Percentiles rank a stretch among this genome's conserved stretches.
Evolutionary conservation across 2,329 filamentous ascomycete genomes (phyloP).

Genomic region (Clarireedia homoeocarpa): DNA sequence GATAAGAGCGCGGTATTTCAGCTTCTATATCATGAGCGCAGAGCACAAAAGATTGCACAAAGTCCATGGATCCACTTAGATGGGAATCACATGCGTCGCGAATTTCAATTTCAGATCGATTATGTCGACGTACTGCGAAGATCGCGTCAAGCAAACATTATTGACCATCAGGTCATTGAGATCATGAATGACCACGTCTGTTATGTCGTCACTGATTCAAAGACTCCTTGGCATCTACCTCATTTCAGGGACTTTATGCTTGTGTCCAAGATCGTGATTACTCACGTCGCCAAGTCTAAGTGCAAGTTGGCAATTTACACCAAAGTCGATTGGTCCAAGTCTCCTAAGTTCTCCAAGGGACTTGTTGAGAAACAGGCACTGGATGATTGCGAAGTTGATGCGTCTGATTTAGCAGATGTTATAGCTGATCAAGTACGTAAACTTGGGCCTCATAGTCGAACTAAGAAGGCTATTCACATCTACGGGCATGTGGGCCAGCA

Average conservation of each 20-base stretch:
- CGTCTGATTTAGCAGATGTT: slow-evolving; percentile 66
- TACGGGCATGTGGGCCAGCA: slow-evolving; percentile 69
- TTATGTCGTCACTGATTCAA: slow-evolving; percentile 55
- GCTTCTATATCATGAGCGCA: slow-evolving; percentile 47
- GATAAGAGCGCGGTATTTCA: slow-evolving; percentile 87
- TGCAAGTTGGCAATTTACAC: slow-evolving; percentile 87
- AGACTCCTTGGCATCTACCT: slow-evolving; percentile 65
- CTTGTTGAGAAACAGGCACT: slow-evolving; percentile 65
- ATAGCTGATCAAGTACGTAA: slow-evolving; percentile 71
- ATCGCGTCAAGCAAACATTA: slow-evolving; percentile 53
- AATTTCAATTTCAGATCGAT: slow-evolving; percentile 74
- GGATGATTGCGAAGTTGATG: slow-evolving; percentile 64
- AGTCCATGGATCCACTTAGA: slow-evolving; percentile 74
- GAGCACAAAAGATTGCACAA: slow-evolving; percentile 73
- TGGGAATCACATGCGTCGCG: slow-evolving; percentile 62
- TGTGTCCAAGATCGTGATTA: slow-evolving; percentile 87
- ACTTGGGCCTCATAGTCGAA: slow-evolving; percentile 65
- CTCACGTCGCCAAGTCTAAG: slow-evolving; percentile 83
- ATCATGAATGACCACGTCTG: slow-evolving; percentile 67
- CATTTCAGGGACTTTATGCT: slow-evolving; percentile 71
- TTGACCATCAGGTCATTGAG: slow-evolving; percentile 83
- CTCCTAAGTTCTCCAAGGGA: slow-evolving; percentile 51
- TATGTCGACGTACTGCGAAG: slow-evolving; percentile 58
- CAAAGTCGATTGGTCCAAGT: slow-evolving; percentile 76
- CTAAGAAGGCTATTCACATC: slow-evolving; percentile 70